Conservation (phyloP, 2,329 filamentous ascomycete genomes). For the Fusarium solani-melongenae region DNA sequence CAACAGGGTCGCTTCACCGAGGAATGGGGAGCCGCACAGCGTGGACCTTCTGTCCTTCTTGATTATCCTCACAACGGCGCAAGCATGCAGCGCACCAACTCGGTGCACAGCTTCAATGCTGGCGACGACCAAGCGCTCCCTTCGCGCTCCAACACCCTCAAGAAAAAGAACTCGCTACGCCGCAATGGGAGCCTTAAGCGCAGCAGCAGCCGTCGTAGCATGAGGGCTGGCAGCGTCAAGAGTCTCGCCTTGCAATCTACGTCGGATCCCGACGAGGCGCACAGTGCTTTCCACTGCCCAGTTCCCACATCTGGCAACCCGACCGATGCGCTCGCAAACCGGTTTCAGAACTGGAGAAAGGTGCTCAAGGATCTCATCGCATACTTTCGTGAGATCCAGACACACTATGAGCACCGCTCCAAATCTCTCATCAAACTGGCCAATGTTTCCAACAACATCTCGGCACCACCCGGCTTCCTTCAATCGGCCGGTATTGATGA, state of each 20-base stretch:
- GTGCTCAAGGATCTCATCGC: constrained; percentile 92
- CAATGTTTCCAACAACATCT: constrained; percentile 84
- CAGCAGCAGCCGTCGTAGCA: constrained; percentile 82
- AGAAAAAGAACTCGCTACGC: constrained; percentile 86
- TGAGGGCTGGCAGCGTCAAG: constrained; percentile 86
- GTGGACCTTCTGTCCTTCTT: constrained; percentile 70
- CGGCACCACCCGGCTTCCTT: constrained; percentile 80
- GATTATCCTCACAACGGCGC: constrained; percentile 54
- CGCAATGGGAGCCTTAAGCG: constrained; percentile 80
- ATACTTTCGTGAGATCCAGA: constrained; percentile 93
- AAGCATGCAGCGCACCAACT: constrained; percentile 70
- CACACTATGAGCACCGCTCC: constrained; percentile 85
- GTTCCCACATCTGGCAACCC: constrained; percentile 89
- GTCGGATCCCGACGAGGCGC: constrained; percentile 74
- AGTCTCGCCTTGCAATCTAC: constrained; percentile 80
- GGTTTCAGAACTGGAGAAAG: constrained; percentile 98
- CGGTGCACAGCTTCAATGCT: constrained; percentile 65
- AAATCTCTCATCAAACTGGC: constrained; percentile 87
- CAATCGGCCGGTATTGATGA: constrained; percentile 87
- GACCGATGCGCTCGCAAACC: constrained; percentile 85
- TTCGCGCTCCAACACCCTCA: constrained; percentile 76
- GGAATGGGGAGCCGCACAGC: constrained; percentile 76
- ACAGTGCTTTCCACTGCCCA: constrained; percentile 90
- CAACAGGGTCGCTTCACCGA: constrained; percentile 70
- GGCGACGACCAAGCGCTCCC: constrained; percentile 58